phyloP scores from a whole-genome alignment of 2,329 filamentous ascomycete species.

The Aspergillus udagawae region DNA sequence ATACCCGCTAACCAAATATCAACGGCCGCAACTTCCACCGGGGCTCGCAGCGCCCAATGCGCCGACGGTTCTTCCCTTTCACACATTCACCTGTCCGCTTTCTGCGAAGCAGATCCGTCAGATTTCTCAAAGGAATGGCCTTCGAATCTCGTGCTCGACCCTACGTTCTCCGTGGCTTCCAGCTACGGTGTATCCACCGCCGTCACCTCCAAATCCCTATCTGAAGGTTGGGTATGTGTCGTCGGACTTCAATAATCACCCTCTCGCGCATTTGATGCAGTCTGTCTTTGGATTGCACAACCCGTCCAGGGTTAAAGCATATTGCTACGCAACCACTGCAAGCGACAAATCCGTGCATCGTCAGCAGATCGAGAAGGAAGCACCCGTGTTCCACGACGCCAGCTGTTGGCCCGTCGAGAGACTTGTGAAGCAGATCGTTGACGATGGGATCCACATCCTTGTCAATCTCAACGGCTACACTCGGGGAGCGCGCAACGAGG shows the following conservation, averaged over 20 bases:
- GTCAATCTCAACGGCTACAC: conserved; percentile 99
- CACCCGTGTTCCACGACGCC: conserved; percentile 85
- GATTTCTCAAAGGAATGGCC: conserved; percentile 91
- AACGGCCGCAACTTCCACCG: conserved; percentile 67
- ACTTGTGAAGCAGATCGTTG: conserved; percentile 78
- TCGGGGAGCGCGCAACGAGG: conserved; percentile 90
- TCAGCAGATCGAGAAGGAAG: conserved; percentile 86
- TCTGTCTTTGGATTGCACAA: conserved; percentile 95
- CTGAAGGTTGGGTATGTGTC: conserved; percentile 96
- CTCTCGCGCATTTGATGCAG: conserved; percentile 95
- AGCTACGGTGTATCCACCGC: conserved; percentile 74
- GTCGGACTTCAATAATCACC: conserved; percentile 98
- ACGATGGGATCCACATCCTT: conserved; percentile 87
- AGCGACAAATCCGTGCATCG: conserved; percentile 88
- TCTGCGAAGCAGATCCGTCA: conserved; percentile 86
- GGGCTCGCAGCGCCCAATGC: conserved; percentile 76
- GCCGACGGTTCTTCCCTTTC: conserved; percentile 92
- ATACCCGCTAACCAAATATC: conserved; percentile 58
- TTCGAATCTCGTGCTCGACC: conserved; percentile 88
- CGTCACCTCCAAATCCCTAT: conserved; percentile 72
- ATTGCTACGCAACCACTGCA: conserved; percentile 91
- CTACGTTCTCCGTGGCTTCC: conserved; percentile 84
- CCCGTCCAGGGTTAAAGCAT: conserved; percentile 67
- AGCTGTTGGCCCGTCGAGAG: conserved; percentile 81
- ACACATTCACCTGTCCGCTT: conserved; percentile 93